These are phyloP conservation scores for Pseudocohnilembus persalinus DNA, from an alignment of 169 alveolate genomes.

Conservation along the genomic window DNA sequence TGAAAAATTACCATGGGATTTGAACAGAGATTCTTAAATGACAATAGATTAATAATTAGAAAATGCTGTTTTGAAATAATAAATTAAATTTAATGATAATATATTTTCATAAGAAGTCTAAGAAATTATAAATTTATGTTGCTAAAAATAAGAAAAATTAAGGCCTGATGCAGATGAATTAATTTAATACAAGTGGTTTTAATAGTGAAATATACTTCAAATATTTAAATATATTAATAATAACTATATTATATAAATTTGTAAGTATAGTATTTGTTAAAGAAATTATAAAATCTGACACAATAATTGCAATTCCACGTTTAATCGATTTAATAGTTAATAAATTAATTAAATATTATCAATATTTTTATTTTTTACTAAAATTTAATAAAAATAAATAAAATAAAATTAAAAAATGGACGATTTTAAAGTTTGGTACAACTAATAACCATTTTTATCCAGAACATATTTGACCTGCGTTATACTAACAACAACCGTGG, in stretches of 20 bases:
- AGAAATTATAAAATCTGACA: no score
- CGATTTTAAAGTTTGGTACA: slow-evolving; percentile 3
- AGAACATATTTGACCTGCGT: background rate
- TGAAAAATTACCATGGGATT: background rate
- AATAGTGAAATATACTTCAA: no score
- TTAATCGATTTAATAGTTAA: no score
- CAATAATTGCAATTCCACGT: no score
- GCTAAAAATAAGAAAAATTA: background rate
- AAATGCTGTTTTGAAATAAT: background rate
- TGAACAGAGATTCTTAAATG: background rate
- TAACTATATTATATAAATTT: no score
- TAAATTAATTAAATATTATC: no score
- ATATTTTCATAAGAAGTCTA: background rate
- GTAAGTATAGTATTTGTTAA: no score
- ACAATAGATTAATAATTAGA: background rate
- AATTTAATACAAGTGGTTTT: background rate
- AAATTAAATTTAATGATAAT: no score
- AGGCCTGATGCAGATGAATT: background rate
- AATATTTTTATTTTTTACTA: no score
- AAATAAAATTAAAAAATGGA: background rate
- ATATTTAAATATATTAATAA: no score
- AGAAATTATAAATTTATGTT: background rate
- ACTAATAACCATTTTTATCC: background rate
- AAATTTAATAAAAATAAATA: background rate
- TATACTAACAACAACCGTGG: background rate